These are phyloP conservation scores for Helotiales sp. DNA, from an alignment of 2,329 filamentous ascomycete species.

Conservation along the genomic window DNA sequence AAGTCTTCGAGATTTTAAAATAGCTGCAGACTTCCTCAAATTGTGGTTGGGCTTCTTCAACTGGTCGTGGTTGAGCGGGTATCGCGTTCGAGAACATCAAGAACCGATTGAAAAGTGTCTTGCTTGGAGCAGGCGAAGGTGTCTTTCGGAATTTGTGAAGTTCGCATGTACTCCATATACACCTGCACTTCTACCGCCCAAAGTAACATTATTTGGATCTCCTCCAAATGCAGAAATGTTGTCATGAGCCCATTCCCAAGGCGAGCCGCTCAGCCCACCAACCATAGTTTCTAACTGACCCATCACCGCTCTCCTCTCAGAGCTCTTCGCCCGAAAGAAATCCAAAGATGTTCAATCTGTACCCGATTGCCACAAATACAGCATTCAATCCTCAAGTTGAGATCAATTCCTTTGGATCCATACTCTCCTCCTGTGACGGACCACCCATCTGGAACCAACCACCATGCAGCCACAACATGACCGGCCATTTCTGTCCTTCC, in stretches of 20 bases:
- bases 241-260: slow-evolving; percentile 55
- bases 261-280: slow-evolving; percentile 56
- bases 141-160: slow-evolving; percentile 1
- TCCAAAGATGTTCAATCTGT: slow-evolving; percentile 54
- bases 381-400: slow-evolving; percentile 46
- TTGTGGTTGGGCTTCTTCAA: slow-evolving; percentile 46
- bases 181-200: slow-evolving; percentile 51
- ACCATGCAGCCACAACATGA: slow-evolving; percentile 50
- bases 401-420: slow-evolving; percentile 52
- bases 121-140: not conserved
- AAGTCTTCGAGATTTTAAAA: slow-evolving; percentile 40
- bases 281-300: slow-evolving; percentile 46
- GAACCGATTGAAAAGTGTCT: slow-evolving; percentile 44
- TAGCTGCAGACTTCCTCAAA: slow-evolving; percentile 50
- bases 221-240: slow-evolving; percentile 51
- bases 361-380: slow-evolving; percentile 53
- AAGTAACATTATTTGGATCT: slow-evolving; percentile 51
- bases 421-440: slow-evolving; percentile 48
- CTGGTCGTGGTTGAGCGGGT: slow-evolving; percentile 49
- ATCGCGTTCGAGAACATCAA: slow-evolving; percentile 54
- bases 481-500: slow-evolving; percentile 22
- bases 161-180: slow-evolving; percentile 42
- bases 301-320: slow-evolving; percentile 40
- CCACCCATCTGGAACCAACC: slow-evolving; percentile 56
- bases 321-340: slow-evolving; percentile 52